Evolutionary conservation across 805 yeast species (phyloP), one percentile per base, ranked within the genome.

Genomic region (Candida broadrunensis): DNA sequence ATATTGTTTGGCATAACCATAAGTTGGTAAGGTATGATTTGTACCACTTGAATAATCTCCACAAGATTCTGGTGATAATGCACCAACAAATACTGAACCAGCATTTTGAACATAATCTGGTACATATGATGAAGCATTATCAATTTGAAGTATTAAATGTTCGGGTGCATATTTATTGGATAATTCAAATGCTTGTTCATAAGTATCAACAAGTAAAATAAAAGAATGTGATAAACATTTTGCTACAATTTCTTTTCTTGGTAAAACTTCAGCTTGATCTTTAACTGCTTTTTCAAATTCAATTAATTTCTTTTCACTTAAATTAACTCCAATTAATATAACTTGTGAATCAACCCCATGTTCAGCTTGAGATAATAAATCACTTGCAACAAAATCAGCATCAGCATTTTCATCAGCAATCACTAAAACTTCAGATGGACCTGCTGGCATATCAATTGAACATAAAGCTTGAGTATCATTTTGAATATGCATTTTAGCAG

Each of bases 401-500:
- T 89, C 96, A 11, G 97, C 88, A 35, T 76, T 58, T 44, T 73
- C 78, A 61, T 93, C 99, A 36, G 96, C 96, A 52, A 93, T 73
- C n/a, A 91, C 99, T 44, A 93, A 73, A 18, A 93, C 99, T 67
- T 93, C 99, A 38, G 96, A 86, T 21, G 99, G 99, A 8, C 99
- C 99, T 19, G 99, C 99, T 37, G 99, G 99, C 98, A 93, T 91
- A 64, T 93, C 99, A 52, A 93, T 93, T 14, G 96, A 86, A 60
- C 97, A 93, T 56, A 90, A 71, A 6, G 99, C 98, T 47, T 83
- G 84, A 1, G 97, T 86, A 59, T 93, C 99, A 57, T 93, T 95
- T 55, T 91, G 93, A 38, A 95, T 93, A 60, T 85, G 72, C 99
- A 93, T 93, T 74, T 93, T 93, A 33, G 99, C 99, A 33, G 99